These are phyloP conservation scores for Stemphylium lycopersici DNA, from an alignment of 2,329 filamentous ascomycete species.

Conservation along the genomic window DNA sequence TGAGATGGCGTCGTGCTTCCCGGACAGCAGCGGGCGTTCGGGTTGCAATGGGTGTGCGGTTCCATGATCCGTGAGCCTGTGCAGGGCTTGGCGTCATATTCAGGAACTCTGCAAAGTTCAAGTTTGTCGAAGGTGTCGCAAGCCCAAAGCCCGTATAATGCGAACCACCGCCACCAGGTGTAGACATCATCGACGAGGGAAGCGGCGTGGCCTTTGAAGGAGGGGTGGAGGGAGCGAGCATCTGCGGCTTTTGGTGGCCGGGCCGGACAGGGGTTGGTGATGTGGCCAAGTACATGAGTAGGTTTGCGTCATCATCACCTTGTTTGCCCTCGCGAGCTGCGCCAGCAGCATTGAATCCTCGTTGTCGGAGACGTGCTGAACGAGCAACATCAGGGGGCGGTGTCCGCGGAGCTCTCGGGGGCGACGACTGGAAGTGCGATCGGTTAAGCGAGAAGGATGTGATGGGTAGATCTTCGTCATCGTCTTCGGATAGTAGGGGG, in stretches of 20 bases:
- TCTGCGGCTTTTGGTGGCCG: conserved; percentile 52
- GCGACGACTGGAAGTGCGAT: conserved; percentile 74
- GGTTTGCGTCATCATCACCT: conserved; percentile 81
- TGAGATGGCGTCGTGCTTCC: conserved; percentile 75
- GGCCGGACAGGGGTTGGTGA: conserved; percentile 83
- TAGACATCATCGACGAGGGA: conserved; percentile 89
- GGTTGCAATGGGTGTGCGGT: conserved; percentile 60
- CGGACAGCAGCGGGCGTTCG: conserved; percentile 75
- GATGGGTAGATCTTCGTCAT: conserved; percentile 79
- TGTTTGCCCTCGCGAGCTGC: conserved; percentile 59
- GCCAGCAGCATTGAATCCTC: conserved; percentile 47
- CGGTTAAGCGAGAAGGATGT: conserved; percentile 70
- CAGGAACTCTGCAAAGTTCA: conserved; percentile 96
- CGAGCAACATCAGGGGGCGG: conserved; percentile 49
- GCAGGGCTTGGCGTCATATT: conserved; percentile 97
- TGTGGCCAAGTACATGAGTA: conserved; percentile 86
- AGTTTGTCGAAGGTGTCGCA: conserved; percentile 80
- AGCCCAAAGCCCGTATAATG: conserved; percentile 66
- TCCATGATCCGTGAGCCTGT: conserved; percentile 74
- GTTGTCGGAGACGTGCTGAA: conserved; percentile 49
- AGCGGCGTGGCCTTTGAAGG: conserved; percentile 63
- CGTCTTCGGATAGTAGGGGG: conserved; percentile 73
- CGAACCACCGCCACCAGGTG: conserved; percentile 68
- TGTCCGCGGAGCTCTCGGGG: conserved; percentile 62
- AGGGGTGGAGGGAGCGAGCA: conserved; percentile 62